Conservation (phyloP, 306 rosid species). For the Abrus precatorius region DNA sequence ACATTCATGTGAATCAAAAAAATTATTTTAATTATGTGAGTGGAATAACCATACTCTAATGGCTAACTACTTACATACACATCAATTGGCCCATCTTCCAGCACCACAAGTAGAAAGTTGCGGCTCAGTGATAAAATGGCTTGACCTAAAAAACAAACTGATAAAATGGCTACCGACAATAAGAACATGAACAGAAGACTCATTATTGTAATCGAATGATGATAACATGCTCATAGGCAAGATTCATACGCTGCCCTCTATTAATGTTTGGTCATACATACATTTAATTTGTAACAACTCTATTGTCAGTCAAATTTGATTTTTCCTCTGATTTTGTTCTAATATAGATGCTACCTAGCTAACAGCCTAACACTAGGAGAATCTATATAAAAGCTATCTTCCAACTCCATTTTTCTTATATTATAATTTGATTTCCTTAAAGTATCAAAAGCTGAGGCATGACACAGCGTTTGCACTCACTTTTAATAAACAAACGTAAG, state of each 20-base stretch:
- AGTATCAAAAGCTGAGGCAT: constrained; percentile 15
- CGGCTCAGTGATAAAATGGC: constrained; percentile 29
- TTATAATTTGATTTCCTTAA: not conserved
- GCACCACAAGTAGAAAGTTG: not conserved
- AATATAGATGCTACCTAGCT: constrained; percentile 15
- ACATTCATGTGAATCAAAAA: too few species aligned
- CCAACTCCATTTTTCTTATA: not conserved
- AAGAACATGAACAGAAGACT: not conserved
- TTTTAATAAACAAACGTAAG: constrained; percentile 15
- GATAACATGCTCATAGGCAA: not conserved
- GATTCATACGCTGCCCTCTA: constrained; percentile 6
- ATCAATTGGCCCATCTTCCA: constrained; percentile 29
- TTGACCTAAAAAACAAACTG: not conserved
- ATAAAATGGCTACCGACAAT: constrained; percentile 27
- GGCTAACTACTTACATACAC: not conserved
- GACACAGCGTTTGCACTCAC: not conserved
- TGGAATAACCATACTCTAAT: constrained; percentile 1
- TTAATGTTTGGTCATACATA: constrained; percentile 22
- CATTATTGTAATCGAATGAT: constrained; percentile 24
- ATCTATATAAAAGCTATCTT: constrained; percentile 4
- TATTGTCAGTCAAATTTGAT: constrained; percentile 33
- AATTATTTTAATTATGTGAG: not conserved
- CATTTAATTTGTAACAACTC: constrained; percentile 26
- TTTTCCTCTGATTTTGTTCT: constrained; percentile 34
- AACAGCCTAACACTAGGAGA: not conserved